Evolutionary conservation across 306 rosid genomes (phyloP).

Genomic region (Herpetospermum pedunculosum): DNA sequence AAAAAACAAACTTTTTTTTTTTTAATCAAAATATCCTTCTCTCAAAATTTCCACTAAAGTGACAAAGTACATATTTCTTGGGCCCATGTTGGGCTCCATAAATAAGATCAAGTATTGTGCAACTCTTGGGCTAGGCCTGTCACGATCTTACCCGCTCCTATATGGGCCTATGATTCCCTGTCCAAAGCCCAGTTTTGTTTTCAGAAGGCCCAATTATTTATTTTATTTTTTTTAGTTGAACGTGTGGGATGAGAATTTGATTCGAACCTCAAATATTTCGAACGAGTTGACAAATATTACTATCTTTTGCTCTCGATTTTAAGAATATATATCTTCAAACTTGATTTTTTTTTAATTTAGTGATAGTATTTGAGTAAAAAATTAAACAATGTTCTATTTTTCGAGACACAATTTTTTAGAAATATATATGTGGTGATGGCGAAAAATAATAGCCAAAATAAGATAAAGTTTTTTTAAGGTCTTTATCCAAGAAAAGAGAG

Average conservation of each 20-base stretch:
- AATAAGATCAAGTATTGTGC: background rate
- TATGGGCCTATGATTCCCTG: background rate
- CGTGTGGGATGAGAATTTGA: too few relatives aligned
- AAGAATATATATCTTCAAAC: too few relatives aligned
- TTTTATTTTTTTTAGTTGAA: too few relatives aligned
- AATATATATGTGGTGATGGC: too few relatives aligned
- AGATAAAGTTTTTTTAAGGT: too few relatives aligned
- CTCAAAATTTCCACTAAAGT: background rate
- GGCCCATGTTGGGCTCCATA: background rate
- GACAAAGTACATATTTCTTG: background rate
- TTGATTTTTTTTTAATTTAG: background rate
- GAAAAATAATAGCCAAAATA: too few relatives aligned
- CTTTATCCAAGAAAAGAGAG: background rate
- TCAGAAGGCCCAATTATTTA: background rate
- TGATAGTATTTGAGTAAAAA: background rate
- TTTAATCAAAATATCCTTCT: too few relatives aligned
- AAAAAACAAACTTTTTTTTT: too few relatives aligned
- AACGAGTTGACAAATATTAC: too few relatives aligned
- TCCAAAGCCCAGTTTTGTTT: background rate
- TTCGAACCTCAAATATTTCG: too few relatives aligned
- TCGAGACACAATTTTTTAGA: too few relatives aligned
- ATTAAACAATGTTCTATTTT: background rate
- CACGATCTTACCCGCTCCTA: background rate
- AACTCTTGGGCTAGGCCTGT: background rate
- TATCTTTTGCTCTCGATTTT: too few relatives aligned